Base-by-base conservation (phyloP, 2,329 filamentous ascomycete species). In the Tympanopsis confertula region DNA sequence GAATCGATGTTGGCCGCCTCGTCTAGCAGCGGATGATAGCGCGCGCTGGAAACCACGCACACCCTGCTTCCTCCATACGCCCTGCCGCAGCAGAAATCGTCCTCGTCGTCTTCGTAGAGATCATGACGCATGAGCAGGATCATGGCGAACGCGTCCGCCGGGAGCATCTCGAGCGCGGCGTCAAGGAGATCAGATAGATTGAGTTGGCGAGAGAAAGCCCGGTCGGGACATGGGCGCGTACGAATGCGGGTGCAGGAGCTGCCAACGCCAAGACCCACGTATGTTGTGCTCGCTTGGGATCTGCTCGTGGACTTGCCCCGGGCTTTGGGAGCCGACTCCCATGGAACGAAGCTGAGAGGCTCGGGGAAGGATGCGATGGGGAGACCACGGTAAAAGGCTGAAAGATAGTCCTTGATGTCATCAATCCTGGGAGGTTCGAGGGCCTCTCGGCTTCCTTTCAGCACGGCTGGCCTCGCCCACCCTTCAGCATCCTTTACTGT, bases 21-120 rank as follows among this genome's bases (percentile, higher is more conserved):
- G 13, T 66, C 63, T 17, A 76, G 55, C 0, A 44, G 39, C 0
- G 78, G 78, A 35, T 74, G 61, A 43, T 84, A 82, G 19, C 79
- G 59, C 7, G 78, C 75, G 0, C 61, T 67, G 0, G 71, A 76
- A 0, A 85, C 71, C 1, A 82, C 67, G 0, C 68, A 66, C 2
- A 84, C 68, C 4, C 78, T 62, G 40, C 69, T 75, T 0, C 68
- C 73, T 0, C 79, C 79, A 49, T 78, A 85, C 1, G 79, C 77
- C 19, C 77, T 57, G 0, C 78, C 79, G 42, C 77, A 81, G 38
- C 70, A 74, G 47, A 82, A 85, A 15, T 75, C 68, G 41, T 83
- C 79, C 0, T 80, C 71, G 0, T 78, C 72, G 36, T 68, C 66
- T 45, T 82, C 76, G 47, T 76, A 82, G 13, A 82, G 54, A 47